phyloP scores from a whole-genome alignment of 768 basidiomycete species.

The Termitomyces sp. region DNA sequence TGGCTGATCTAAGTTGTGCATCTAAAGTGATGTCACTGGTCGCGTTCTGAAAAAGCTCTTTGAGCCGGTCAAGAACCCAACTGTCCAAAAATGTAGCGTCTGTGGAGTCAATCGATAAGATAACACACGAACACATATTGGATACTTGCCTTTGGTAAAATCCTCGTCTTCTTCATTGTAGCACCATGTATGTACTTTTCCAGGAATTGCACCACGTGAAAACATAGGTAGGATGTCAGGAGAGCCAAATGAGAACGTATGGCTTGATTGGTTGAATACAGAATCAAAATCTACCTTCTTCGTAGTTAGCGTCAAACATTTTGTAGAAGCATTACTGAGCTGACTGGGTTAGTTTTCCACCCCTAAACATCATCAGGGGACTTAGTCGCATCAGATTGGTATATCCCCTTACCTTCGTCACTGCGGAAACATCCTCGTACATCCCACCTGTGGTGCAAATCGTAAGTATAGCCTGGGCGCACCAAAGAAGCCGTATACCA shows the following conservation, averaged over 20 bases:
- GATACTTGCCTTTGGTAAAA: slow-evolving; percentile 66
- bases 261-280: slow-evolving; percentile 75
- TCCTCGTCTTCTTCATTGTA: slow-evolving; percentile 79
- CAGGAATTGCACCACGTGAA: slow-evolving; percentile 60
- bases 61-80: slow-evolving; percentile 76
- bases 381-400: neutral
- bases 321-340: slow-evolving; percentile 5
- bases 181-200: slow-evolving; percentile 68
- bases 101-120: neutral
- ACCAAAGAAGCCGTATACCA: slow-evolving; percentile 32
- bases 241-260: slow-evolving; percentile 79
- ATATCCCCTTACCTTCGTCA: slow-evolving; percentile 57
- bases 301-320: slow-evolving; percentile 13
- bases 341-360: slow-evolving; percentile 81
- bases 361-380: slow-evolving; percentile 38
- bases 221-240: slow-evolving; percentile 92
- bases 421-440: slow-evolving; percentile 88
- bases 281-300: slow-evolving; percentile 74
- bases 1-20: slow-evolving; percentile 44
- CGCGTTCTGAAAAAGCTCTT: slow-evolving; percentile 55
- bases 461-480: neutral
- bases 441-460: slow-evolving; percentile 53
- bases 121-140: neutral
- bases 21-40: slow-evolving; percentile 44
- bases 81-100: slow-evolving; percentile 41